Evolutionary conservation across 495 filamentous ascomycete genomes (phyloP).

Genomic region (Aspergillus ostianus): DNA sequence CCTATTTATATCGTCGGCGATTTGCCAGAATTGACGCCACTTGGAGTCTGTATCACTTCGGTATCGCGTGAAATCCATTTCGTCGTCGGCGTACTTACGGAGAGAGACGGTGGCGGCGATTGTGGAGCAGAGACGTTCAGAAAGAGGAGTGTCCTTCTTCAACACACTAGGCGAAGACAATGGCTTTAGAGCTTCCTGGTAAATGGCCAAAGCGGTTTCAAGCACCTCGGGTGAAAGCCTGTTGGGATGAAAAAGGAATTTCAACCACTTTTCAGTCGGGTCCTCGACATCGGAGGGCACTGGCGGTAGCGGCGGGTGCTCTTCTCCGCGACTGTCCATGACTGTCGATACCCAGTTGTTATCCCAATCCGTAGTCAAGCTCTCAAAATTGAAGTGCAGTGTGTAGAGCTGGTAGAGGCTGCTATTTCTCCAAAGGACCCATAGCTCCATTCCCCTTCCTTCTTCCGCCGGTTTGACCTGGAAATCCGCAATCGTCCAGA

Average conservation of each 20-base stretch:
- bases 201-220: constrained; percentile 77
- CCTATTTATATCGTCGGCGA: constrained; percentile 82
- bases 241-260: constrained; percentile 76
- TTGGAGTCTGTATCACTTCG: constrained; percentile 70
- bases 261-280: constrained; percentile 46
- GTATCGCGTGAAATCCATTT: constrained; percentile 72
- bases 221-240: constrained; percentile 72
- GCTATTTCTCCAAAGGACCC: constrained; percentile 87
- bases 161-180: constrained; percentile 33
- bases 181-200: constrained; percentile 57
- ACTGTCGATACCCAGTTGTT: constrained; percentile 71
- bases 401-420: constrained; percentile 71
- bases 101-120: constrained; percentile 64
- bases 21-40: constrained; percentile 85
- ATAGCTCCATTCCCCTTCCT: constrained; percentile 62
- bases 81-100: constrained; percentile 55
- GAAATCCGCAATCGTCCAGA: constrained; percentile 89
- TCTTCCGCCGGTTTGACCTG: constrained; percentile 55
- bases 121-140: constrained; percentile 67
- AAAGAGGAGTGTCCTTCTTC: constrained; percentile 51
- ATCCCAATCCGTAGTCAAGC: constrained; percentile 57
- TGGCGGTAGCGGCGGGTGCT: constrained; percentile 50
- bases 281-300: constrained; percentile 59
- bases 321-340: constrained; percentile 57
- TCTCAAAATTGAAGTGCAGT: constrained; percentile 54